Conservation (phyloP, 768 basidiomycete species). For the Daedalea quercina region DNA sequence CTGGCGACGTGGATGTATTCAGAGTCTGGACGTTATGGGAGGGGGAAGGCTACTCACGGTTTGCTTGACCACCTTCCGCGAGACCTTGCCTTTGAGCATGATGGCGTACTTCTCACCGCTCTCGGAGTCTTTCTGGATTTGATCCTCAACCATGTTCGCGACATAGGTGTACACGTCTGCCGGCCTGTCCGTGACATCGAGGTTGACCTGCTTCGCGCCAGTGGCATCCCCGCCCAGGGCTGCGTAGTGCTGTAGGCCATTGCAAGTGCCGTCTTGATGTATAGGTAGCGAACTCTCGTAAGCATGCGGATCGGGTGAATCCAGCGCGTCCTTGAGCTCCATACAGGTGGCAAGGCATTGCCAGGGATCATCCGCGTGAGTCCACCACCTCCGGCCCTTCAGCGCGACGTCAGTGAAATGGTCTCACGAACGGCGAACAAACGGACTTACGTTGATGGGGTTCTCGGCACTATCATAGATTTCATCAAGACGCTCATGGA, state of each 20-base stretch:
- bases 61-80: slow-evolving; percentile 96
- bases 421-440: not conserved
- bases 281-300: slow-evolving; percentile 75
- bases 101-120: slow-evolving; percentile 43
- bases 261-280: slow-evolving; percentile 98
- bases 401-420: slow-evolving; percentile 3
- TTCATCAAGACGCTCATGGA: slow-evolving; percentile 63
- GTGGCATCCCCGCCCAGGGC: slow-evolving; percentile 88
- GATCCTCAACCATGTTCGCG: slow-evolving; percentile 74
- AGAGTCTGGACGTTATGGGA: not conserved
- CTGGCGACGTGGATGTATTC: too few relatives aligned
- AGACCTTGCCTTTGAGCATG: slow-evolving; percentile 68
- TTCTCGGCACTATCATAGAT: slow-evolving; percentile 78
- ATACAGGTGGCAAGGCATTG: slow-evolving; percentile 92
- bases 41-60: slow-evolving; percentile 59
- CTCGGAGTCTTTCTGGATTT: slow-evolving; percentile 49
- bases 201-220: slow-evolving; percentile 91
- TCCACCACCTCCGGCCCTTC: slow-evolving; percentile 84
- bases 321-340: slow-evolving; percentile 78
- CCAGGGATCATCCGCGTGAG: slow-evolving; percentile 91
- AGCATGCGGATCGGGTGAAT: slow-evolving; percentile 52
- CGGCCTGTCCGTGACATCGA: slow-evolving; percentile 76
- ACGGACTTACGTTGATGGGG: slow-evolving; percentile 68
- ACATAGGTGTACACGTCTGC: slow-evolving; percentile 95
- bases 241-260: slow-evolving; percentile 97